Base-by-base conservation (phyloP, 495 filamentous ascomycete genomes). In the Staphylotrichum tortipilum region DNA sequence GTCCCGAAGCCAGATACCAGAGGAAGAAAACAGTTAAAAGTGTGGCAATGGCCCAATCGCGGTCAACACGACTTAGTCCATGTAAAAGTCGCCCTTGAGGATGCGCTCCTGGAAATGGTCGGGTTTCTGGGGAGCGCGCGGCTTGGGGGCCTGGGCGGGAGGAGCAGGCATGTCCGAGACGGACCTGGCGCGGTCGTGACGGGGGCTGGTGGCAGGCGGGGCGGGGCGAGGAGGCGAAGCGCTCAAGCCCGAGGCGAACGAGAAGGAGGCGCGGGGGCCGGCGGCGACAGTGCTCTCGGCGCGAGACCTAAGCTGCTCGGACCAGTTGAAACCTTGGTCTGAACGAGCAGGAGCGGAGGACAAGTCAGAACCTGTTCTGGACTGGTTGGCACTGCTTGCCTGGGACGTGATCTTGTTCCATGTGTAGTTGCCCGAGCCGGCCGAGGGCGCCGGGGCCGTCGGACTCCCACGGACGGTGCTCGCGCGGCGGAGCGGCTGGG, bases 51-150 rank as follows among this genome's bases (percentile, higher is more conserved):
- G 10, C 10, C 17, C 21, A 6, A 6, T 36, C 21, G 15, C 21
- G 38, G 6, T 39, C 38, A 11, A 36, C 21, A 31, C 30, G 29
- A n/a, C 40, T 75, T 75, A 98, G 60, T 98, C 92, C 89, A 97
- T 95, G 68, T 89, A 90, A 61, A 98, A 95, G 58, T 98, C 92
- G 28, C 92, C 92, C 67, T 94, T 90, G 50, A 98, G 73, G 55
- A 98, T 96, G 53, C 94, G 80, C 76, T 98, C 92, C 68, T 94
- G 88, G 72, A 96, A 89, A 56, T 81, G 82, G 70, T 98, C 92
- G 12, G 89, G 88, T 63, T 87, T 84, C 38, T 73, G 65, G 3
- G 72, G 71, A 3, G 44, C 54, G 36, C 72, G 69, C 7, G 72
- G 56, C 46, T 65, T 62, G 15, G 74, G 68, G 17, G 71, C 62